These are phyloP conservation scores for Penicillium digitatum DNA, from an alignment of 2,329 filamentous ascomycete species.

Conservation along the genomic window DNA sequence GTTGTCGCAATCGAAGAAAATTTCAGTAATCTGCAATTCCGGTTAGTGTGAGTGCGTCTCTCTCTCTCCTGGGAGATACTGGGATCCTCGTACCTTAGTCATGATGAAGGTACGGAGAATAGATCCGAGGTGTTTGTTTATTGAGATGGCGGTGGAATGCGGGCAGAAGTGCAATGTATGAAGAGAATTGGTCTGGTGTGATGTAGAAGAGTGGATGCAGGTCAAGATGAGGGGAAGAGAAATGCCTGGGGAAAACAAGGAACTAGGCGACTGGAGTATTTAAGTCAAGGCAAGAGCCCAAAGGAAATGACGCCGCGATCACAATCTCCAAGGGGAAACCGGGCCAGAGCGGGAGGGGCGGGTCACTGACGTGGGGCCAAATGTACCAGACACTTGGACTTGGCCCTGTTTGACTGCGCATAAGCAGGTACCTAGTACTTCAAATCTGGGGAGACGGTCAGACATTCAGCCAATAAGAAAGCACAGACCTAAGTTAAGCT, in stretches of 20 bases:
- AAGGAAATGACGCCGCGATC: conserved; percentile 20
- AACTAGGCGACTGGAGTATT: conserved; percentile 8
- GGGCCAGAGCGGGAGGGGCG: conserved; percentile 15
- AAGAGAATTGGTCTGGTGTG: not conserved
- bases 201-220: not conserved
- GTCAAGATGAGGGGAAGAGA: not conserved
- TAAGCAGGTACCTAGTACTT: conserved; percentile 5
- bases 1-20: conserved; percentile 77
- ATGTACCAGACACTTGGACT: conserved; percentile 9
- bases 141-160: not conserved
- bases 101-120: conserved; percentile 21
- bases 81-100: conserved; percentile 33
- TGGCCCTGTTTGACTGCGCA: rapidly evolving
- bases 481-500: not conserved
- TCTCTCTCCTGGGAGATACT: conserved; percentile 1
- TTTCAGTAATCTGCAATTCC: conserved; percentile 57
- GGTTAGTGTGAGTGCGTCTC: conserved; percentile 17
- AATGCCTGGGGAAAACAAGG: conserved; percentile 3
- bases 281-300: conserved; percentile 8
- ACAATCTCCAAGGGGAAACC: conserved; percentile 7
- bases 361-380: not conserved
- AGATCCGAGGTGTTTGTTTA: conserved; percentile 4
- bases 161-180: not conserved
- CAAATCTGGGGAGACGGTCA: not conserved
- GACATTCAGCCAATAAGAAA: conserved; percentile 11